Percentiles rank a stretch among this genome's conserved stretches.
phyloP scores from a whole-genome alignment of 2,329 filamentous ascomycete species.

The Diplocarpon rosae region DNA sequence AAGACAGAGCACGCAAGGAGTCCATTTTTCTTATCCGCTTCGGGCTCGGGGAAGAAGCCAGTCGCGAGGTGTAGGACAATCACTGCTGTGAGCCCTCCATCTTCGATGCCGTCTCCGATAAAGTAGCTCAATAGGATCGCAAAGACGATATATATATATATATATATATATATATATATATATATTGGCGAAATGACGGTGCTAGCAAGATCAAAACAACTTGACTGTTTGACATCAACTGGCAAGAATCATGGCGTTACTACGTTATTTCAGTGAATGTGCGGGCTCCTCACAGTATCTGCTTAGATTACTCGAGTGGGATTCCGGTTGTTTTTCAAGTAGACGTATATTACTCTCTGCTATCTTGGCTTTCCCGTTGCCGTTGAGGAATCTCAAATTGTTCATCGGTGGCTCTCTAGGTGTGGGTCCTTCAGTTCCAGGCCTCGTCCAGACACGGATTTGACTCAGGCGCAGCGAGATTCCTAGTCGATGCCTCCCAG shows the following conservation, averaged over 20 bases:
- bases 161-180: too few relatives aligned
- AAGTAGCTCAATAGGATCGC: constrained; percentile 34
- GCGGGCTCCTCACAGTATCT: too few relatives aligned
- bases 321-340: too few relatives aligned
- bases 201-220: constrained; percentile 21
- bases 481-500: constrained; percentile 45
- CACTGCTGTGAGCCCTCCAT: constrained; percentile 46
- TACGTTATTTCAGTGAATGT: background rate
- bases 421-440: too few relatives aligned
- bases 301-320: too few relatives aligned
- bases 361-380: too few relatives aligned
- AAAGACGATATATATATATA: too few relatives aligned
- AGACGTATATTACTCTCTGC: too few relatives aligned
- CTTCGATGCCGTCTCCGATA: constrained; percentile 45
- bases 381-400: too few relatives aligned
- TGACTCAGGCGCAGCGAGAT: constrained; percentile 33
- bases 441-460: too few relatives aligned
- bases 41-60: constrained; percentile 49
- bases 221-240: constrained; percentile 14
- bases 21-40: constrained; percentile 49
- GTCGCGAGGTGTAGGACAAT: constrained; percentile 46
- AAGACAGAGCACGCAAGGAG: constrained; percentile 42
- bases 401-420: too few relatives aligned
- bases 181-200: too few relatives aligned
- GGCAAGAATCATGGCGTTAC: constrained; percentile 66